Evolutionary conservation across 352 stramenopile genomes (phyloP), one percentile per base, ranked within the genome.

Genomic region (Globisporangium recalcitrans): DNA sequence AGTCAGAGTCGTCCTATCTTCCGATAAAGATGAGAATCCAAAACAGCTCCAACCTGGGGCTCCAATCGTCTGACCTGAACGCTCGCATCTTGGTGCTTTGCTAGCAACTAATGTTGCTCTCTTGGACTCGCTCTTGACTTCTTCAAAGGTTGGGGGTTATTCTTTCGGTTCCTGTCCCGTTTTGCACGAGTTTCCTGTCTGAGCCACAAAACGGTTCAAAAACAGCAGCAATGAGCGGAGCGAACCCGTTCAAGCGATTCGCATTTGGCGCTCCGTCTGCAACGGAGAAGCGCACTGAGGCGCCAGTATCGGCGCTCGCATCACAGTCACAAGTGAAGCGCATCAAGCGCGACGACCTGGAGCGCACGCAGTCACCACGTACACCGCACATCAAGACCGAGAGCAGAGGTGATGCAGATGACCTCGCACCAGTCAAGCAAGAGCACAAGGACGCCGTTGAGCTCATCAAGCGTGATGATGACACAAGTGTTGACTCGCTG

Each of bases 211-310:
- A 9, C 14, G 14, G 36, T 44, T 44, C 14, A 44, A n/a, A 19
- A 21, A 19, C 48, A 22, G 16, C 14, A 53, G 27, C 27, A 21
- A 53, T 58, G 62, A 64, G 31, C 40, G 11, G 34, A 8, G 22
- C 16, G 0, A 89, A 91, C 73, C 82, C 80, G 24, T 91, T 91
- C 67, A 68, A 71, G 40, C 74, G 77, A 40, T 91, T 91, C 51
- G 78, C 78, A 34, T 84, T 82, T 53, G 63, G 69, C 55, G 68
- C 68, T 5, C 44, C 61, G 0, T 9, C 21, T 10, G 29, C 14
- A 11, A 36, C 32, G 38, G 16, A 26, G 46, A 31, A 40, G 26
- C 22, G 29, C 57, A 8, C 21, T 62, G 36, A 78, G 71, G 38
- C 27, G 19, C 13, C 36, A 67, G 51, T 3, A 14, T 1, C 11